Conservation (phyloP, 768 basidiomycete genomes). For the Omphalotus guepiniiformis region DNA sequence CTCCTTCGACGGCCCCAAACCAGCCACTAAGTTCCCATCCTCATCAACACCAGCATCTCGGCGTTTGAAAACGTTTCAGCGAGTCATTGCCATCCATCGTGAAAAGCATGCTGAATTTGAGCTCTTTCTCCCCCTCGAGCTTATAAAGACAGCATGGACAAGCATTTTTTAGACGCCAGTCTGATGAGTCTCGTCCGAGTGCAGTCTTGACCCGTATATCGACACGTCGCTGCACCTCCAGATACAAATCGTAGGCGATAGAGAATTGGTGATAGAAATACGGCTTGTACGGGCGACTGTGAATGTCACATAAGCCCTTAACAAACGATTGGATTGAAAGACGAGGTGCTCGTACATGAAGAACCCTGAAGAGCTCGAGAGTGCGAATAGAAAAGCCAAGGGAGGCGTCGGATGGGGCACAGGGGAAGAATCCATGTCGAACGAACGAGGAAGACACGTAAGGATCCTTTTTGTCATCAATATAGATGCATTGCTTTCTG, state of each 20-base stretch:
- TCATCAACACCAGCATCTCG: background rate
- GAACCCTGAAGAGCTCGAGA: conserved; percentile 11
- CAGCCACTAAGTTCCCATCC: background rate
- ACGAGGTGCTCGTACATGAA: conserved; percentile 11
- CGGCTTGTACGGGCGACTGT: conserved; percentile 10
- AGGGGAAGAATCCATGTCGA: background rate
- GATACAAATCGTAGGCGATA: conserved; percentile 21
- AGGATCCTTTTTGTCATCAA: background rate
- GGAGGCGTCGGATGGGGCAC: background rate
- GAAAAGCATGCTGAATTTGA: conserved; percentile 14
- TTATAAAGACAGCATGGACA: conserved; percentile 24
- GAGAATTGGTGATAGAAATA: conserved; percentile 19
- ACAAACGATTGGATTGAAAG: conserved; percentile 16
- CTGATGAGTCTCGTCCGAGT: conserved; percentile 13
- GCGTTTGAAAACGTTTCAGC: conserved; percentile 4
- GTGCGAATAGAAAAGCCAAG: conserved; percentile 11
- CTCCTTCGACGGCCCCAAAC: conserved; percentile 7
- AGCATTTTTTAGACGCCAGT: conserved; percentile 20
- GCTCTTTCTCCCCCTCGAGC: conserved; percentile 14
- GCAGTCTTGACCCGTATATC: conserved; percentile 9
- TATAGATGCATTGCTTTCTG: background rate
- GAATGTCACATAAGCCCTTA: conserved; percentile 16
- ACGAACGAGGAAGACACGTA: background rate
- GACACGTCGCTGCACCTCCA: conserved; percentile 16
- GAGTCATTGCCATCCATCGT: conserved; percentile 3